These are phyloP conservation scores for Xerocomellus chrysenteron DNA, from an alignment of 768 basidiomycete genomes.

Conservation along the genomic window DNA sequence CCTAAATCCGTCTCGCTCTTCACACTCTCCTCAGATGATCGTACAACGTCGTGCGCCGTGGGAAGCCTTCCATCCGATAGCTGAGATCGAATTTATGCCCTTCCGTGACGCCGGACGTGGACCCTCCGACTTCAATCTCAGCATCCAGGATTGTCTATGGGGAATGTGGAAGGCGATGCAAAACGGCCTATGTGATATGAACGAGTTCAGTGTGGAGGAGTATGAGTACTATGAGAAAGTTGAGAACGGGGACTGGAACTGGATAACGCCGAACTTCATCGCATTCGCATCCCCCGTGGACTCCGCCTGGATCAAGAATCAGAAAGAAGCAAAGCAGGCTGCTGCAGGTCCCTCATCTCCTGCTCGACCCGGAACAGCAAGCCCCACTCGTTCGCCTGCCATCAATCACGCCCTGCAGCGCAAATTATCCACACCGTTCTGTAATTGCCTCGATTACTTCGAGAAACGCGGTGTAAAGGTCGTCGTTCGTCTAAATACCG, in stretches of 20 bases:
- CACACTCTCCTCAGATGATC: conserved; percentile 67
- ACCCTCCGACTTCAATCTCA: conserved; percentile 88
- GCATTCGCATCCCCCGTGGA: conserved; percentile 94
- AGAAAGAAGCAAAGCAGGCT: conserved; percentile 59
- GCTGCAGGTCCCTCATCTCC: conserved; percentile 23
- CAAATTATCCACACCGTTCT: conserved; percentile 75
- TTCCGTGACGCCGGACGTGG: conserved; percentile 96
- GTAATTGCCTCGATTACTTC: conserved; percentile 93
- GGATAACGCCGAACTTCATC: conserved; percentile 89
- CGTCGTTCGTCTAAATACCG: conserved; percentile 91
- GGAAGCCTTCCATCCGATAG: conserved; percentile 94
- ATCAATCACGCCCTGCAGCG: conserved; percentile 65
- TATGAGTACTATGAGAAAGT: conserved; percentile 96
- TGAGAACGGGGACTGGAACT: conserved; percentile 95
- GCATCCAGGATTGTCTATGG: conserved; percentile 89
- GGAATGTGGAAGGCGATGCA: conserved; percentile 89
- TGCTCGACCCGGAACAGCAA: conserved; percentile 27
- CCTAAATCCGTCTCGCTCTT: conserved; percentile 12
- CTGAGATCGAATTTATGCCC: conserved; percentile 89
- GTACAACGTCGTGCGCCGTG: conserved; percentile 86
- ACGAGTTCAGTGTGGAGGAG: conserved; percentile 88
- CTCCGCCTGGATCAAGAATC: conserved; percentile 71
- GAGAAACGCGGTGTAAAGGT: conserved; percentile 83
- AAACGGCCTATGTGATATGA: conserved; percentile 90
- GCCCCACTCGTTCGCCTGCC: conserved; percentile 23